Percentiles rank a stretch among this genome's conserved stretches.
These are phyloP conservation scores for Obelidium mucronatum DNA, from an alignment of 192 early-diverging fungal genomes.

Conservation along the genomic window DNA sequence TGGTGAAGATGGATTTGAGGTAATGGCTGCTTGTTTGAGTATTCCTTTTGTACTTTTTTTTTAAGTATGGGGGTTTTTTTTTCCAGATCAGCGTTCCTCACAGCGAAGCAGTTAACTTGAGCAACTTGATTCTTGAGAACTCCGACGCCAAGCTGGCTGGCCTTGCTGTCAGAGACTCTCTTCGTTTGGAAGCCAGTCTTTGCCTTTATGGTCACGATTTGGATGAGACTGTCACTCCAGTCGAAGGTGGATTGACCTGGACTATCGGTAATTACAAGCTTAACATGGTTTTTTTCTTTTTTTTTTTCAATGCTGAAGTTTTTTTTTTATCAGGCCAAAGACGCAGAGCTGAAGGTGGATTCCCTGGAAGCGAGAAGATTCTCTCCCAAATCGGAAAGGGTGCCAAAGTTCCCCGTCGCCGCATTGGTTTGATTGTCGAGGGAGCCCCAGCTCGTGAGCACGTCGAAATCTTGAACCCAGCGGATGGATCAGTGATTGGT, in stretches of 20 bases:
- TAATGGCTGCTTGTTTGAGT: no score
- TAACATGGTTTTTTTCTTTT: constrained; percentile 7
- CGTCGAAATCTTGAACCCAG: constrained; percentile 70
- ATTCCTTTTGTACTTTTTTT: not conserved
- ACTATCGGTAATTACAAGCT: constrained; percentile 92
- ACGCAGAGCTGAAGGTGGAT: constrained; percentile 87
- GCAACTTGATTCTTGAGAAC: constrained; percentile 71
- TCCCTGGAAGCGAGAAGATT: constrained; percentile 87
- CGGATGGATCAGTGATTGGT: constrained; percentile 72
- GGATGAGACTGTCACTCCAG: constrained; percentile 88
- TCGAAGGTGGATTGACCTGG: constrained; percentile 95
- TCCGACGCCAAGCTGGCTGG: constrained; percentile 90
- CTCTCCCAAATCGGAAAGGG: constrained; percentile 87
- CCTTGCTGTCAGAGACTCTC: constrained; percentile 91
- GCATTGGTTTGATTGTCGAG: constrained; percentile 89
- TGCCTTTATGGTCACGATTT: constrained; percentile 98
- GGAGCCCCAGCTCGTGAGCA: constrained; percentile 89
- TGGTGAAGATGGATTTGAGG: constrained; percentile 99
- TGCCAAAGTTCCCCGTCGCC: constrained; percentile 63
- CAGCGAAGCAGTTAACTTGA: constrained; percentile 69
- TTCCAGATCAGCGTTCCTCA: constrained; percentile 91
- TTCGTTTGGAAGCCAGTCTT: constrained; percentile 95
- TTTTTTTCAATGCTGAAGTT: not conserved
- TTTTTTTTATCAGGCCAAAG: constrained; percentile 75
- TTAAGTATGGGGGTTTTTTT: constrained; percentile 21